phyloP scores from a whole-genome alignment of 345 rosid genomes.

The Citrus glauca region DNA sequence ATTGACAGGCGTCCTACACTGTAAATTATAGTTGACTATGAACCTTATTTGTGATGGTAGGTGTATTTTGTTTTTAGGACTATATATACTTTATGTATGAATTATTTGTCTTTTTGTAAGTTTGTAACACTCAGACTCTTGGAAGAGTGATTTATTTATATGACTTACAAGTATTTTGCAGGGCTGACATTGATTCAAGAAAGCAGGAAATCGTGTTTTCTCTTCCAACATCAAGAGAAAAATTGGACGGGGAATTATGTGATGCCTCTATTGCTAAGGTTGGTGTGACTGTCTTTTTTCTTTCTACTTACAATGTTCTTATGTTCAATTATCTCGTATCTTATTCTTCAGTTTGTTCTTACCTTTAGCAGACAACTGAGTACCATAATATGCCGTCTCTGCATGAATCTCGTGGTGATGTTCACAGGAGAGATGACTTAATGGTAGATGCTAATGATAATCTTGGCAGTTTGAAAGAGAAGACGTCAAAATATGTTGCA shows the following conservation, averaged over 20 bases:
- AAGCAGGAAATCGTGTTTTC: conserved; percentile 29
- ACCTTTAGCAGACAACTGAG: conserved; percentile 10
- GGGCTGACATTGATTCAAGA: conserved; percentile 28
- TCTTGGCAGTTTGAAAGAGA: conserved; percentile 36
- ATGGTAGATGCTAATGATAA: conserved; percentile 20
- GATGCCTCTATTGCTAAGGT: conserved; percentile 30
- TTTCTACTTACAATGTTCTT: not conserved
- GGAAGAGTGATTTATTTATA: not conserved
- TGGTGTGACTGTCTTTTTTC: conserved; percentile 17
- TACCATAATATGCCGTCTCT: conserved; percentile 27
- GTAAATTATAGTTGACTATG: not conserved
- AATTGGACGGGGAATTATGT: conserved; percentile 9
- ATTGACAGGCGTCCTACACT: not conserved
- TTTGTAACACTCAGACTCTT: not conserved
- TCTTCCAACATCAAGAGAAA: conserved; percentile 23
- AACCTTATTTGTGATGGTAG: not conserved
- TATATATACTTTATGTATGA: not conserved
- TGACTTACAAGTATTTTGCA: conserved; percentile 21
- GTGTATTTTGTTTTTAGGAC: not conserved
- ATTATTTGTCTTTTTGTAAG: not conserved
- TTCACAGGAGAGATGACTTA: conserved; percentile 5
- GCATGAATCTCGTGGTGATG: conserved; percentile 25
- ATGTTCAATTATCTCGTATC: not conserved
- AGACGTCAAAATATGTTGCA: conserved; percentile 27
- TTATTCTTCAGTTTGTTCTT: not conserved